A percentile compares a stretch with the other conserved stretches of the same genome.
Evolutionary conservation across 1,284 basidiomycete species (phyloP).

Genomic region (Ustilago xerochloae): DNA sequence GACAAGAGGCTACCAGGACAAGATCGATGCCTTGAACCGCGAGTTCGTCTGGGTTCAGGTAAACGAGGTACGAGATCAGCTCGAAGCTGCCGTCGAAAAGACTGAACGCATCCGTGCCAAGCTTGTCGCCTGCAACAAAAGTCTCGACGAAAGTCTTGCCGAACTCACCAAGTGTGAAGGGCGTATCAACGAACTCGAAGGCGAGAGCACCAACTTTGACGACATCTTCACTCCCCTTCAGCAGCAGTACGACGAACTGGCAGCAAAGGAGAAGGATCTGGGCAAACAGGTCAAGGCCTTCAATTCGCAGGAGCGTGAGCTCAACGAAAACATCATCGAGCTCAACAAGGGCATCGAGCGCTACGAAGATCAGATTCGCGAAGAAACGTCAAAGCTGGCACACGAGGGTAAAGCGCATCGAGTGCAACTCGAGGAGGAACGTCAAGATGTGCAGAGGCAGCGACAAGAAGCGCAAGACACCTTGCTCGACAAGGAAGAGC

Average conservation of each 20-base stretch:
- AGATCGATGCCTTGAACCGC: conserved; percentile 78
- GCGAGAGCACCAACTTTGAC: conserved; percentile 38
- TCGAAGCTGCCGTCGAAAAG: conserved; percentile 36
- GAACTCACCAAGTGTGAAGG: conserved; percentile 36
- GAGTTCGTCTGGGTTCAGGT: conserved; percentile 93
- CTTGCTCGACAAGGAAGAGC: conserved; percentile 22
- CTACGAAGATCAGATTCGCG: conserved; percentile 73
- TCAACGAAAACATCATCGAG: conserved; percentile 51
- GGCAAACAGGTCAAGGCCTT: conserved; percentile 69
- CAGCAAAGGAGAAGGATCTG: conserved; percentile 65
- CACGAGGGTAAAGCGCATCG: conserved; percentile 57
- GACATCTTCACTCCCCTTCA: conserved; percentile 38
- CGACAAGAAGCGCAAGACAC: conserved; percentile 38
- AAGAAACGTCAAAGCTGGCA: conserved; percentile 56
- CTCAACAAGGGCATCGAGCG: conserved; percentile 70
- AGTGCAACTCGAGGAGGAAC: conserved; percentile 45
- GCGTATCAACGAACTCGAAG: conserved; percentile 56
- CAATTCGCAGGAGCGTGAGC: conserved; percentile 43
- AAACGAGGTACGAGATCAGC: conserved; percentile 73
- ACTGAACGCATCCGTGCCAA: conserved; percentile 45
- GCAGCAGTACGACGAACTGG: conserved; percentile 41
- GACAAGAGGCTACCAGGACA: conserved; percentile 78
- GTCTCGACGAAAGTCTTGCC: conserved; percentile 25
- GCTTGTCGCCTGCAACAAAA: conserved; percentile 34
- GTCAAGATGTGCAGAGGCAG: conserved; percentile 32